phyloP scores from a whole-genome alignment of 306 rosid genomes.

The Macrotyloma uniflorum region DNA sequence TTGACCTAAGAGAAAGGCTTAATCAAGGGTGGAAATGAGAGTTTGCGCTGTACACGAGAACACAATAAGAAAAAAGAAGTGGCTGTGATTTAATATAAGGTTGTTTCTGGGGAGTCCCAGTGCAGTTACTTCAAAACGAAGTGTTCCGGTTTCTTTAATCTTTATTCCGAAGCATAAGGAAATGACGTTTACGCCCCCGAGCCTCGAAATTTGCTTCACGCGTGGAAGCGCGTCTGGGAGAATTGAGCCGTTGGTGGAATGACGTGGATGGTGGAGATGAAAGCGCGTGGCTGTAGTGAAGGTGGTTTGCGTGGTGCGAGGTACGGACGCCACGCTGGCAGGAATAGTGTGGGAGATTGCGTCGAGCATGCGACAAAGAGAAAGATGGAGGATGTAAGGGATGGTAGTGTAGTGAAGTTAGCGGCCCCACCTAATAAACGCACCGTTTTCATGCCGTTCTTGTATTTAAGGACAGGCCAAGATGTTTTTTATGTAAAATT shows the following conservation, averaged over 20 bases:
- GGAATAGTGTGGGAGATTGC: conserved; percentile 7
- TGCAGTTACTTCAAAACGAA: conserved; percentile 67
- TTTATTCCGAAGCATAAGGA: conserved; percentile 55
- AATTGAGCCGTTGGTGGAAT: not conserved
- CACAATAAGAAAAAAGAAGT: not conserved
- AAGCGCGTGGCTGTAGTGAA: conserved; percentile 32
- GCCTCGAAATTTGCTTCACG: not conserved
- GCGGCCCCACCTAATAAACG: not conserved
- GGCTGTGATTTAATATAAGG: conserved; percentile 33
- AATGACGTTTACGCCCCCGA: conserved; percentile 40
- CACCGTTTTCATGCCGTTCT: not conserved
- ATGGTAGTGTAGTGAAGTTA: not conserved
- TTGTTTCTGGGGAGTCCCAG: conserved; percentile 52
- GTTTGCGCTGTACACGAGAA: not conserved
- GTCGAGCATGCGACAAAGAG: conserved; percentile 33
- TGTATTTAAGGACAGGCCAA: not conserved
- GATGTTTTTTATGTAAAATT: not conserved
- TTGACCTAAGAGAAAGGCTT: not conserved
- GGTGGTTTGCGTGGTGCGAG: conserved; percentile 27
- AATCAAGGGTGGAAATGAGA: conserved; percentile 2
- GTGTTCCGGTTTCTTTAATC: conserved; percentile 60
- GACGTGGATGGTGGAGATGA: not conserved
- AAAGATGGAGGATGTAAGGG: conserved; percentile 24
- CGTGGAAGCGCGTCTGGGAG: not conserved
- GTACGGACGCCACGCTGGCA: conserved; percentile 36